Percentiles rank a stretch among this genome's conserved stretches.
Evolutionary conservation across 148 eudicot genomes (phyloP).

Genomic region (Salicornia ramosissima): DNA sequence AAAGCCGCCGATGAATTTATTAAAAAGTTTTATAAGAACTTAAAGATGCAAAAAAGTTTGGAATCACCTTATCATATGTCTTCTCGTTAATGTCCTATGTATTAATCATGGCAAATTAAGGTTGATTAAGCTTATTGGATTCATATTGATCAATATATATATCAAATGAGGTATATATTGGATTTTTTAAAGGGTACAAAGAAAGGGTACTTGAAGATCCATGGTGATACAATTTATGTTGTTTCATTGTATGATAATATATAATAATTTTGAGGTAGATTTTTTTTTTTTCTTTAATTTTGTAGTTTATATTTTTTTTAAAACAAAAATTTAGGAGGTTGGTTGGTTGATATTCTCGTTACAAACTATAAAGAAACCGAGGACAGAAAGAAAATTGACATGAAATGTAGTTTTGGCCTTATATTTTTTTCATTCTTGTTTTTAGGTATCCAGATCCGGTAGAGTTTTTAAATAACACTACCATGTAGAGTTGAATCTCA

Average conservation of each 20-base stretch:
- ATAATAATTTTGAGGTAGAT: not conserved
- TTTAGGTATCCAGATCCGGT: too few species aligned
- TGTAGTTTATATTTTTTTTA: not conserved
- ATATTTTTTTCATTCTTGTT: not conserved
- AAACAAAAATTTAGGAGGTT: not conserved
- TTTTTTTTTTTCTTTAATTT: not conserved
- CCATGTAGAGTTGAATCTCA: too few species aligned
- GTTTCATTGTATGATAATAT: not conserved
- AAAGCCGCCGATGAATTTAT: conserved; percentile 75
- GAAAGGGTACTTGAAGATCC: not conserved
- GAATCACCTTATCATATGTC: conserved; percentile 42
- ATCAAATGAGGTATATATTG: not conserved
- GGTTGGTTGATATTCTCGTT: conserved; percentile 20
- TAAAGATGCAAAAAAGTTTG: conserved; percentile 46
- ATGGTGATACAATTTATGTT: not conserved
- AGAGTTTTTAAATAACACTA: too few species aligned
- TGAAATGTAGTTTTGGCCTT: conserved; percentile 9
- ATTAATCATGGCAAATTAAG: not conserved
- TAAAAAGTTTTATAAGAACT: conserved; percentile 49
- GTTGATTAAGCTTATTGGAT: not conserved
- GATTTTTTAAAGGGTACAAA: not conserved
- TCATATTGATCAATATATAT: not conserved
- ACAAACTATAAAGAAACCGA: conserved; percentile 7
- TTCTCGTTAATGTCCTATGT: conserved; percentile 21
- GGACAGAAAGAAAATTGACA: conserved; percentile 19